Evolutionary conservation across 495 filamentous ascomycete genomes (phyloP).

Genomic region (Aspergillus taichungensis): DNA sequence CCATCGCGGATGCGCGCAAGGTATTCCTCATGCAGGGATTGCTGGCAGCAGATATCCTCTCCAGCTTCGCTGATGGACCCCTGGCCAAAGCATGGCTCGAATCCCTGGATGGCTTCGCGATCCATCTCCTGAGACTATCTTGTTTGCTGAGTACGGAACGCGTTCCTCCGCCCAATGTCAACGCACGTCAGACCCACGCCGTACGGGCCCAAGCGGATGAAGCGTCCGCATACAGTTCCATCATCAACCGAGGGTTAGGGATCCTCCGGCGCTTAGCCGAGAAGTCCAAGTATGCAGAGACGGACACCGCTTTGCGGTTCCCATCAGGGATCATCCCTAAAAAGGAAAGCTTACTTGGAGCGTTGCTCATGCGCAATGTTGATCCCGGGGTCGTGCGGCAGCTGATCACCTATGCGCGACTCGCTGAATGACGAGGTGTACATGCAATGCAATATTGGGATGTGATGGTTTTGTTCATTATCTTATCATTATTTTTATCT

Average conservation of each 20-base stretch:
- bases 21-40: conserved; percentile 85
- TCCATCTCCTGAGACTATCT: conserved; percentile 64
- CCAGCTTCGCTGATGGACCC: conserved; percentile 58
- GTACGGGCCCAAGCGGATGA: conserved; percentile 34
- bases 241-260: conserved; percentile 61
- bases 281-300: conserved; percentile 57
- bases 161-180: conserved; percentile 24
- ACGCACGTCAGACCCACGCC: conserved; percentile 22
- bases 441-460: background rate
- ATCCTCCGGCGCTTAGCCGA: conserved; percentile 62
- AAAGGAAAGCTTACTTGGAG: conserved; percentile 61
- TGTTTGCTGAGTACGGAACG: conserved; percentile 58
- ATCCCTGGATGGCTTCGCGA: conserved; percentile 76
- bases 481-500: conserved; percentile 14
- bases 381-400: conserved; percentile 58
- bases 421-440: conserved; percentile 35
- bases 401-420: conserved; percentile 59
- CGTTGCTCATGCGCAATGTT: conserved; percentile 53
- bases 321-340: conserved; percentile 59
- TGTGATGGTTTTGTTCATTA: conserved; percentile 19
- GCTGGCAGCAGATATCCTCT: conserved; percentile 81
- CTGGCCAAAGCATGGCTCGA: conserved; percentile 78
- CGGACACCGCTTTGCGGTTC: conserved; percentile 31
- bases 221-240: conserved; percentile 40
- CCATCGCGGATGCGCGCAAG: conserved; percentile 70